Conservation (phyloP, 306 rosid genomes). For the Gleditsia sinensis region DNA sequence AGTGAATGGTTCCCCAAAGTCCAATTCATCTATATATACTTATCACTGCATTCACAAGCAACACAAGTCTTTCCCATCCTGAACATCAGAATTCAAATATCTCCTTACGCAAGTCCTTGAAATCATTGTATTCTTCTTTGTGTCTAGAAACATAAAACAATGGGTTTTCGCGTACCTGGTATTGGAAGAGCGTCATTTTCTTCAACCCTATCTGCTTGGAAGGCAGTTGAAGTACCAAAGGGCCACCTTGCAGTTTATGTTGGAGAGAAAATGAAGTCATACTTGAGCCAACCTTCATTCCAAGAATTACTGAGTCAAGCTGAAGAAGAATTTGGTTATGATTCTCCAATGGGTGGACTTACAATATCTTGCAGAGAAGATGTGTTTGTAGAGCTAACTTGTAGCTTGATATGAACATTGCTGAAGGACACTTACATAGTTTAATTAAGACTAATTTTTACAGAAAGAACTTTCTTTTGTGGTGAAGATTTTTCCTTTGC, state of each 20-base stretch:
- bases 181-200: no score
- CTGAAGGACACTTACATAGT: not conserved
- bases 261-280: no score
- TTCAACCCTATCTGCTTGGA: no score
- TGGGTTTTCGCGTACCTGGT: no score
- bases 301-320: conserved; percentile 37
- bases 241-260: no score
- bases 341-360: conserved; percentile 58
- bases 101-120: not conserved
- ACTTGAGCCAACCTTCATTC: conserved; percentile 45
- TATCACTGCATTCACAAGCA: no score
- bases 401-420: conserved; percentile 27
- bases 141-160: no score
- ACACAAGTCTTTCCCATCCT: no score
- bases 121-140: no score
- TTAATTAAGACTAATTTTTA: conserved; percentile 18
- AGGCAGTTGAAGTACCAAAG: no score
- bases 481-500: not conserved
- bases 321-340: conserved; percentile 53
- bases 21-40: not conserved
- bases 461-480: not conserved
- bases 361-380: conserved; percentile 52
- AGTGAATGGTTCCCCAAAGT: no score
- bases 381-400: conserved; percentile 20
- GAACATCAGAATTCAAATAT: not conserved